phyloP scores from a whole-genome alignment of 164 flowering plant genomes.

The Annona squamosa region DNA sequence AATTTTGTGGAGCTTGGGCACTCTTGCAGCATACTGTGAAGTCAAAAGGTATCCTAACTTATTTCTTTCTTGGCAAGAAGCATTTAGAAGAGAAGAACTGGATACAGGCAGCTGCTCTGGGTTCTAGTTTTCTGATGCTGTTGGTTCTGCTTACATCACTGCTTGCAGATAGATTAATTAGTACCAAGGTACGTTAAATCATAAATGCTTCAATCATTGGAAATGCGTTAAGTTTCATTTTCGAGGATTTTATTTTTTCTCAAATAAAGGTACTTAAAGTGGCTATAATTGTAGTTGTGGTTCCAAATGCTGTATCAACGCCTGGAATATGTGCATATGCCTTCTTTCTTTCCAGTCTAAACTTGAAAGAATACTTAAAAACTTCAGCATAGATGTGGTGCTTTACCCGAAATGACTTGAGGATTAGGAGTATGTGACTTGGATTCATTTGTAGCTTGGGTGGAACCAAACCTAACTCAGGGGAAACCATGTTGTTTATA shows the following conservation, averaged over 20 bases:
- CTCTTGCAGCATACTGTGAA: constrained; percentile 42
- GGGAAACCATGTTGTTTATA: too few relatives aligned
- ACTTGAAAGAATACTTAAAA: not conserved
- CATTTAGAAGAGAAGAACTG: constrained; percentile 43
- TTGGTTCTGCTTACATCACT: constrained; percentile 51
- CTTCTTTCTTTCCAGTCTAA: not conserved
- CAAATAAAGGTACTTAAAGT: not conserved
- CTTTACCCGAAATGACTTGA: too few relatives aligned
- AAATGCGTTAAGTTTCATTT: not conserved
- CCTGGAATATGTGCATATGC: not conserved
- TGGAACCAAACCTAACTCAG: too few relatives aligned
- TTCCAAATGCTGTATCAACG: not conserved
- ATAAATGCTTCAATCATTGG: not conserved
- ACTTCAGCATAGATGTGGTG: too few relatives aligned
- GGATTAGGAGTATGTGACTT: too few relatives aligned
- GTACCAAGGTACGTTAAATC: constrained; percentile 47
- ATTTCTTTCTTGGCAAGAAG: constrained; percentile 29
- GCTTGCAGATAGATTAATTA: constrained; percentile 50
- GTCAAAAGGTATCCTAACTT: constrained; percentile 25
- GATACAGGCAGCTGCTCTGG: constrained; percentile 50
- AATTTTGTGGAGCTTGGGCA: constrained; percentile 41
- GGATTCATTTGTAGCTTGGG: too few relatives aligned
- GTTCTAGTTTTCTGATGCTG: constrained; percentile 44
- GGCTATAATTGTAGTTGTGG: not conserved
- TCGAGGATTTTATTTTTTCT: not conserved